These are phyloP conservation scores for Xylaria bambusicola DNA, from an alignment of 495 filamentous ascomycete species.

Conservation along the genomic window DNA sequence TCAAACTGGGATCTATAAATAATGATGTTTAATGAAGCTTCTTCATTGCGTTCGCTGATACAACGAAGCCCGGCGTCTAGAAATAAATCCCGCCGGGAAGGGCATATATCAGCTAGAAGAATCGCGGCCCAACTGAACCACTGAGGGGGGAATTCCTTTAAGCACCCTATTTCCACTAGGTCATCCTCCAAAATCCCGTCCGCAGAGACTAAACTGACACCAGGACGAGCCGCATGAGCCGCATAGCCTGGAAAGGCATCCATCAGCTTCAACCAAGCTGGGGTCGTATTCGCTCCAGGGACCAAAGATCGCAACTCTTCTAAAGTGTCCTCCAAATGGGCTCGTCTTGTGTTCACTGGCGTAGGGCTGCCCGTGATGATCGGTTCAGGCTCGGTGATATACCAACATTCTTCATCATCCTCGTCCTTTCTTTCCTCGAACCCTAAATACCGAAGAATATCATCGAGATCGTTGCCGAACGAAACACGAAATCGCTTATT, in stretches of 20 bases:
- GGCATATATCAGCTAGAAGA: slow-evolving; percentile 23
- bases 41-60: slow-evolving; percentile 25
- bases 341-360: slow-evolving; percentile 19
- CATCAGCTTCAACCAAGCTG: slow-evolving; percentile 27
- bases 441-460: slow-evolving; percentile 63
- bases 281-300: background rate
- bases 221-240: background rate
- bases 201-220: background rate
- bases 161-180: slow-evolving; percentile 25
- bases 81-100: slow-evolving; percentile 25
- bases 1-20: slow-evolving; percentile 34
- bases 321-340: slow-evolving; percentile 28
- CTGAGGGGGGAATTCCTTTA: slow-evolving; percentile 21
- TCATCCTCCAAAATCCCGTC: slow-evolving; percentile 15
- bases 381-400: slow-evolving; percentile 22
- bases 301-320: slow-evolving; percentile 25
- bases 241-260: slow-evolving; percentile 23
- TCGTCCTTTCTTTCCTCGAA: slow-evolving; percentile 48
- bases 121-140: slow-evolving; percentile 33
- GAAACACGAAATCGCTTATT: slow-evolving; percentile 74
- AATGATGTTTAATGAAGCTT: slow-evolving; percentile 27
- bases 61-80: slow-evolving; percentile 29
- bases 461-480: slow-evolving; percentile 65
- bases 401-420: slow-evolving; percentile 29
- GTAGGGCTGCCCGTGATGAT: background rate